A percentile compares a stretch with the other conserved stretches of the same genome.
phyloP scores from a whole-genome alignment of 106 monocot species.

The Apostasia shenzhenica region DNA sequence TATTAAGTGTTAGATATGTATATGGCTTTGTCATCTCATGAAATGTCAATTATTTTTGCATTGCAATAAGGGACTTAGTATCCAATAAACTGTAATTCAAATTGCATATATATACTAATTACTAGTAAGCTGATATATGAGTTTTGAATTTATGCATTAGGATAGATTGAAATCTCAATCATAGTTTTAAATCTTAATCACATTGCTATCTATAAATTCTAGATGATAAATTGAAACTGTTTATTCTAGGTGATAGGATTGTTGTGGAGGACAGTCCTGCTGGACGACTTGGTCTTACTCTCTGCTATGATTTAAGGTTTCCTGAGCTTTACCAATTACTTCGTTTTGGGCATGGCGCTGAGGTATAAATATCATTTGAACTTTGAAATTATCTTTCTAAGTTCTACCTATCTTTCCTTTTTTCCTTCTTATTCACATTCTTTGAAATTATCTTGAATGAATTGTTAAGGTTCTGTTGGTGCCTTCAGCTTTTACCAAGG shows the following conservation, averaged over 20 bases:
- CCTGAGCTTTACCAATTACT: conserved; percentile 80
- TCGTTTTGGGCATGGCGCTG: conserved; percentile 75
- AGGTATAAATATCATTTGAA: conserved; percentile 31
- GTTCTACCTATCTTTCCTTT: not conserved
- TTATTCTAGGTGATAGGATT: conserved; percentile 38
- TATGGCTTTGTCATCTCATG: not conserved
- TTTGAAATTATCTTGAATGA: conserved; percentile 4
- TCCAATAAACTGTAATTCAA: not conserved
- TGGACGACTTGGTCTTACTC: conserved; percentile 74
- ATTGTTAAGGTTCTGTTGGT: conserved; percentile 72
- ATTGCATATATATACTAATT: not conserved
- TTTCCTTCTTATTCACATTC: not conserved
- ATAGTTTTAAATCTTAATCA: not conserved
- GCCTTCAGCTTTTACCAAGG: conserved; percentile 86
- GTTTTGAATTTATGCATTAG: not conserved
- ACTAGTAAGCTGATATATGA: not conserved
- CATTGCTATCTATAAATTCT: no score
- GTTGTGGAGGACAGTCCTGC: conserved; percentile 76
- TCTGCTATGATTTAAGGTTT: conserved; percentile 96
- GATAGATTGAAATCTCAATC: not conserved
- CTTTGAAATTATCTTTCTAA: not conserved
- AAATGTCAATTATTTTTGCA: not conserved
- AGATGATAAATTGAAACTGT: not conserved
- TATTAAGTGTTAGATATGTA: not conserved
- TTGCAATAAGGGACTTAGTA: not conserved